Evolutionary conservation across 2,329 filamentous ascomycete species (phyloP), one percentile per base, ranked within the genome.

Genomic region (Dryadomyces quercus-mongolicae): DNA sequence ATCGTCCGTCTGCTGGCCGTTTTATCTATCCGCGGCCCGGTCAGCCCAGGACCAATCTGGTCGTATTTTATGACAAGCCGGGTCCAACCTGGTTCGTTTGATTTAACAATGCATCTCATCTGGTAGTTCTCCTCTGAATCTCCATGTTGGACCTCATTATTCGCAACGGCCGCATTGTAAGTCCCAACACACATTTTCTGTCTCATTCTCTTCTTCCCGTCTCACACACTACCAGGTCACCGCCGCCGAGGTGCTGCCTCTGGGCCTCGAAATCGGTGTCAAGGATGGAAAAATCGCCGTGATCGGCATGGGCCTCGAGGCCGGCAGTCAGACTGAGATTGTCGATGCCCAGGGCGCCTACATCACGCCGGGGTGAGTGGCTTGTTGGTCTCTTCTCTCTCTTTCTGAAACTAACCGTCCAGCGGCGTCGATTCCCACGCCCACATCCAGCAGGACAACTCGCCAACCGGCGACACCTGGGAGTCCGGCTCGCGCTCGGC

Each of bases 401-500:
- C 34, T 40, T 9, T 18, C 12, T 20, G 20, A 18, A 6, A 18
- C 40, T 25, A 8, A 15, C 12, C 12, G n/a, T 6, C 3, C 36
- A 67, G 68, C 9, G 69, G 69, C 10, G 63, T 71, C 18, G 69
- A 71, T 56, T 63, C 62, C 5, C 65, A 70, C 49, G 67, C 68
- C 0, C 68, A 70, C 49, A 62, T 71, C 21, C 60, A 68, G 44
- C 67, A 70, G 57, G 62, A 63, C 48, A 64, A 64, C 53, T 59
- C 63, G 2, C 60, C 61, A 0, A 64, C 65, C 0, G 61, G 63
- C 42, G 68, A 70, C 59, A 68, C 58, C 7, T 70, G 61, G 56
- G 66, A 69, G 55, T 64, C 65, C 0, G 78, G 78, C 1, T 73
- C 75, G 0, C 70, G 77, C 6, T 75, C 71, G 25, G 78, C 78